A percentile compares a stretch with the other conserved stretches of the same genome.
Conservation (phyloP, 2,329 filamentous ascomycete species). For the Paraconiothyrium sp. region DNA sequence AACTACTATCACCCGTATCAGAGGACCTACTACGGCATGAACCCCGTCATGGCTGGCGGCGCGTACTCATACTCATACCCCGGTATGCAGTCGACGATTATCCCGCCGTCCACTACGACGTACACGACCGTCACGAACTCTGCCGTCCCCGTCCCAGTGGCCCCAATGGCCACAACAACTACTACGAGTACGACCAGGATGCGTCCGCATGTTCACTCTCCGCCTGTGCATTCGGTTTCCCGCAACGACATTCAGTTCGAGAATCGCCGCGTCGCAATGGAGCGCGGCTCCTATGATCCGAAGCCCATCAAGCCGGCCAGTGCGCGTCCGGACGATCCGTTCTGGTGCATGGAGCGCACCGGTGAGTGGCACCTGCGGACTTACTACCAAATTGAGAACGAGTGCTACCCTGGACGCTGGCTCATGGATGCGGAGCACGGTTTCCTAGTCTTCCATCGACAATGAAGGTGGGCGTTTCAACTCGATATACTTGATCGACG, state of each 20-base stretch:
- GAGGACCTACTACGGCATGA: conserved; percentile 41
- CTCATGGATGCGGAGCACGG: conserved; percentile 45
- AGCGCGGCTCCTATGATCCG: conserved; percentile 43
- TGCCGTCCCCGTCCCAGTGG: conserved; percentile 23
- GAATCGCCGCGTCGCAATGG: conserved; percentile 41
- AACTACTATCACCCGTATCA: conserved; percentile 47
- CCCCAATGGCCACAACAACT: conserved; percentile 27
- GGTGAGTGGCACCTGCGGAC: conserved; percentile 48
- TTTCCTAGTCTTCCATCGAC: conserved; percentile 45
- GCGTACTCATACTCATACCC: conserved; percentile 35
- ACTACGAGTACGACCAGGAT: conserved; percentile 9
- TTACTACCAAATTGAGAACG: conserved; percentile 51
- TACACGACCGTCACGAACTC: conserved; percentile 37
- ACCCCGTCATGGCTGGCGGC: conserved; percentile 23
- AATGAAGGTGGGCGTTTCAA: conserved; percentile 19
- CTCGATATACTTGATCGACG: neutral
- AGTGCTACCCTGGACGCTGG: conserved; percentile 50
- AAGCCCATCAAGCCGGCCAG: conserved; percentile 45
- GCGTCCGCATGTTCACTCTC: conserved; percentile 7
- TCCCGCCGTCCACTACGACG: conserved; percentile 27
- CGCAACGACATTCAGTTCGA: conserved; percentile 42
- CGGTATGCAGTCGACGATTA: conserved; percentile 27
- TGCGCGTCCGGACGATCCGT: conserved; percentile 44
- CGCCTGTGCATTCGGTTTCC: neutral
- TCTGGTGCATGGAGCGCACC: conserved; percentile 50